Conservation (phyloP, 495 filamentous ascomycete species). For the Hyaloscypha variabilis region DNA sequence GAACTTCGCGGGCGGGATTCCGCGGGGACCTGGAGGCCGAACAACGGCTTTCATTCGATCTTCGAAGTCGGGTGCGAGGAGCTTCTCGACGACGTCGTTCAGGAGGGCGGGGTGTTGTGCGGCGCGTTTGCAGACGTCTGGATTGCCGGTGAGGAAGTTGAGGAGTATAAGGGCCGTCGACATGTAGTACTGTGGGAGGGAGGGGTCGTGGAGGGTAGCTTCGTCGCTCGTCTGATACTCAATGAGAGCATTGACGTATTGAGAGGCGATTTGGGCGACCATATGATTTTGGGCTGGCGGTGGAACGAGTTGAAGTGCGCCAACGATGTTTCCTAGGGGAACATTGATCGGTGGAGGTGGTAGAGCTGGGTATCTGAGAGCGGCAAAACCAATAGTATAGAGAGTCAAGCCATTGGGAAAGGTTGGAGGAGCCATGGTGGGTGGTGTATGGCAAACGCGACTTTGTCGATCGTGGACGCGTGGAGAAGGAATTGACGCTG, state of each 20-base stretch:
- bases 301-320: conserved; percentile 18
- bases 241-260: conserved; percentile 24
- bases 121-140: conserved; percentile 22
- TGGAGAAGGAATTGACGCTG: not conserved
- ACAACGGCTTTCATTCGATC: conserved; percentile 15
- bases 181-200: conserved; percentile 25
- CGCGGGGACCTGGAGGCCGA: not conserved
- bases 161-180: conserved; percentile 24
- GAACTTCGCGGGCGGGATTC: conserved; percentile 20
- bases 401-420: conserved; percentile 29
- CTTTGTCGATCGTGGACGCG: not conserved
- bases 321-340: conserved; percentile 21
- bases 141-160: conserved; percentile 22
- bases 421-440: conserved; percentile 25
- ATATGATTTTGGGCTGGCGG: conserved; percentile 9
- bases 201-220: conserved; percentile 22
- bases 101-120: conserved; percentile 18
- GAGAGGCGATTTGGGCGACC: conserved; percentile 26
- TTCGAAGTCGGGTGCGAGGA: conserved; percentile 19
- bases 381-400: conserved; percentile 22
- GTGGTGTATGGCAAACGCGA: not conserved
- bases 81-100: conserved; percentile 23
- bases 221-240: conserved; percentile 29
- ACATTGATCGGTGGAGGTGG: conserved; percentile 22
- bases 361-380: conserved; percentile 26